These are phyloP conservation scores for Trichomonascaceae sp. DNA, from an alignment of 1,139 yeast species.

Conservation along the genomic window DNA sequence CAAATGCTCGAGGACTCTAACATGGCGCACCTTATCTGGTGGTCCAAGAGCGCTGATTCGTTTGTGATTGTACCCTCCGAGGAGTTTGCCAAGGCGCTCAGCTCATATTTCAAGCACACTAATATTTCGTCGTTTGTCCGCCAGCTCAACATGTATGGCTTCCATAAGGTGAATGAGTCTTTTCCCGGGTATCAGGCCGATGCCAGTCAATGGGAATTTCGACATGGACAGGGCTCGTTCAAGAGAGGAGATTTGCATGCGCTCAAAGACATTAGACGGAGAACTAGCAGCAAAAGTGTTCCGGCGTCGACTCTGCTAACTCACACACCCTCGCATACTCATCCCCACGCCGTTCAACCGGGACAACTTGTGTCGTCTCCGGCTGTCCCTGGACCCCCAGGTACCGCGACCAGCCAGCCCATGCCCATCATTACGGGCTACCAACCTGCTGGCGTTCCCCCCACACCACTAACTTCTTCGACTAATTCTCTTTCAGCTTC, in stretches of 20 bases:
- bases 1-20: slow-evolving; percentile 43
- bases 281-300: slow-evolving; percentile 27
- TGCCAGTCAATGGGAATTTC: slow-evolving; percentile 64
- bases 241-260: slow-evolving; percentile 60
- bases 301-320: too few relatives aligned
- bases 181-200: slow-evolving; percentile 15
- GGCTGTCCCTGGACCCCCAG: too few relatives aligned
- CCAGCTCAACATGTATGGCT: slow-evolving; percentile 94
- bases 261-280: slow-evolving; percentile 52
- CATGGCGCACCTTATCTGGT: slow-evolving; percentile 51
- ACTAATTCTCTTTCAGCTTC: slow-evolving; percentile 20
- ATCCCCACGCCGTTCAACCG: too few relatives aligned
- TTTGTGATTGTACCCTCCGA: slow-evolving; percentile 31
- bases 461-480: slow-evolving; percentile 19
- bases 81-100: slow-evolving; percentile 45
- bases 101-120: slow-evolving; percentile 87
- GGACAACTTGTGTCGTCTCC: too few relatives aligned
- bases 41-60: slow-evolving; percentile 51
- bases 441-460: slow-evolving; percentile 19
- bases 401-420: too few relatives aligned
- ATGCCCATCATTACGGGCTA: too few relatives aligned
- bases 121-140: slow-evolving; percentile 92
- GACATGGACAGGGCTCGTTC: slow-evolving; percentile 69
- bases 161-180: slow-evolving; percentile 63
- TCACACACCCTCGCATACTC: too few relatives aligned